These are phyloP conservation scores for Chaetothyriales sp. DNA, from an alignment of 2,329 filamentous ascomycete species.

Conservation along the genomic window DNA sequence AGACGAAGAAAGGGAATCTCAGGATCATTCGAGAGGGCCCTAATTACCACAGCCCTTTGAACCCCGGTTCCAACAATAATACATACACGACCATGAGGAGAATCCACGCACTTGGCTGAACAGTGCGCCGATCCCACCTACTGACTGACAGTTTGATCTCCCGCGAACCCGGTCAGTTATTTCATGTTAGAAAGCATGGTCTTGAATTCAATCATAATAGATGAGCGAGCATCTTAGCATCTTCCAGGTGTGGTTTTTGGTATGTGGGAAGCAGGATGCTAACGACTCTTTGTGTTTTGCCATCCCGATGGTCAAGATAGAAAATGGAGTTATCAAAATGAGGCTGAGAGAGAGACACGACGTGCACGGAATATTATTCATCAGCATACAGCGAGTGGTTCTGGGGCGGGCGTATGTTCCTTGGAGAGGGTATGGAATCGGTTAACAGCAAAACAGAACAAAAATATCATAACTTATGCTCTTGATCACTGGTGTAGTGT, in stretches of 20 bases:
- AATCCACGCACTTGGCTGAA: neutral
- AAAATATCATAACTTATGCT: too few species aligned
- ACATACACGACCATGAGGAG: neutral
- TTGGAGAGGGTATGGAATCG: too few species aligned
- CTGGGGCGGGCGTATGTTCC: too few species aligned
- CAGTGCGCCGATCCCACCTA: neutral
- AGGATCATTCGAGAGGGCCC: neutral
- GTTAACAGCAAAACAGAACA: too few species aligned
- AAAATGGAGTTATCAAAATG: neutral
- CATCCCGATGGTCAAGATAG: neutral
- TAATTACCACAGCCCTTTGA: neutral
- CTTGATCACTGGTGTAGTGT: too few species aligned
- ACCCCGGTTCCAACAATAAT: neutral
- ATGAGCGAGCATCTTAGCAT: neutral
- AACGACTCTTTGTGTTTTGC: neutral
- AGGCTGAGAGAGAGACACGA: neutral
- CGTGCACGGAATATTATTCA: neutral
- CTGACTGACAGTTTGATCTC: neutral
- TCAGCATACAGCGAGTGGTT: neutral
- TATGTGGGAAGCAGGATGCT: neutral
- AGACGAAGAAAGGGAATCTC: neutral
- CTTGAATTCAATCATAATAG: neutral
- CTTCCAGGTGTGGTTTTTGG: neutral
- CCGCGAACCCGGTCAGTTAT: neutral
- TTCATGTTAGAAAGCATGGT: neutral